These are phyloP conservation scores for Arxiozyma bovina DNA, from an alignment of 1,139 yeast species.

Conservation along the genomic window DNA sequence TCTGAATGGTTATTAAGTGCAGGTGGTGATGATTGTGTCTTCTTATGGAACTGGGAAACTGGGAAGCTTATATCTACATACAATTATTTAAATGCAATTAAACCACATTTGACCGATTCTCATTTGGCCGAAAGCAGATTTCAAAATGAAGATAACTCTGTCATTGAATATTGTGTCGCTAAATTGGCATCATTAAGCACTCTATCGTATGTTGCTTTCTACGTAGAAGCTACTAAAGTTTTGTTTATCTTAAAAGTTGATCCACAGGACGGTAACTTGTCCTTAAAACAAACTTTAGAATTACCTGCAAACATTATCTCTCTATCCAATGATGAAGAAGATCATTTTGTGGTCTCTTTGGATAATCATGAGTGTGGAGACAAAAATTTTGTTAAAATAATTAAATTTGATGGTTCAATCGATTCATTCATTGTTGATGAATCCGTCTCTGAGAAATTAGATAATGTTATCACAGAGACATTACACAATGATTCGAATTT, in stretches of 20 bases:
- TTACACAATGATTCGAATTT: conserved; percentile 20
- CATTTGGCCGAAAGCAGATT: conserved; percentile 65
- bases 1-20: conserved; percentile 55
- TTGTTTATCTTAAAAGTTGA: conserved; percentile 38
- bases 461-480: conserved; percentile 14
- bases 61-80: conserved; percentile 42
- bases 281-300: conserved; percentile 30
- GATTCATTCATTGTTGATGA: conserved; percentile 33
- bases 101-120: conserved; percentile 43
- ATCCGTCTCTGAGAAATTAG: conserved; percentile 12
- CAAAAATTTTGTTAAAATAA: conserved; percentile 30
- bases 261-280: conserved; percentile 25
- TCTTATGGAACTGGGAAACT: conserved; percentile 69
- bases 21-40: conserved; percentile 81
- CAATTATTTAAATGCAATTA: conserved; percentile 42
- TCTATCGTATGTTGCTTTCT: conserved; percentile 36
- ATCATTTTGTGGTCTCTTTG: conserved; percentile 39
- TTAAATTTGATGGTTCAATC: conserved; percentile 28
- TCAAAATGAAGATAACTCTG: conserved; percentile 42
- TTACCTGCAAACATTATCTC: conserved; percentile 32
- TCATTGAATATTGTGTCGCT: conserved; percentile 47
- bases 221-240: conserved; percentile 50
- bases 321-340: conserved; percentile 30
- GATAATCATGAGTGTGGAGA: conserved; percentile 34
- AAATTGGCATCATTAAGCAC: conserved; percentile 35